Base-by-base conservation (phyloP, 129 eudicot species). In the Saussurea involucrata region DNA sequence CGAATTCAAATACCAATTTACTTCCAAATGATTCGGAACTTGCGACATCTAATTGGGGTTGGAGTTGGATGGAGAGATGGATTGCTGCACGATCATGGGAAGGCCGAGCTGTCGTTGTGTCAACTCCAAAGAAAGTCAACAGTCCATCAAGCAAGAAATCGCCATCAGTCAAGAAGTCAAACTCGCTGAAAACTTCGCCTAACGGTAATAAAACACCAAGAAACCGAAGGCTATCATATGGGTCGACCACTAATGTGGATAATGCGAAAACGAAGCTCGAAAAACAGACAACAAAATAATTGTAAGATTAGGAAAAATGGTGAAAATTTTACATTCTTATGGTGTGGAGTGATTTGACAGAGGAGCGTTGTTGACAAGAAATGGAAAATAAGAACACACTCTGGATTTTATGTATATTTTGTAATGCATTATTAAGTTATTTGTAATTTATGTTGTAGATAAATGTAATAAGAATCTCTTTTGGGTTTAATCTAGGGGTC, bases 1-100 rank as follows among this genome's bases (percentile, higher is more conserved):
- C 96, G 25, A 84, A 87, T 85, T 76, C 88, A 6, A 89, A 72
- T 75, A 82, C 87, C 13, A 81, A 83, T 63, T 69, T 78, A 60
- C 92, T 87, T 40, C 31, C 72, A 24, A 71, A 65, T 64, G 83
- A 84, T 79, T 66, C 79, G 5, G 85, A 85, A 55, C 80, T 89
- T 8, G 87, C 90, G 44, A 84, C 91, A 24, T 85, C 89, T 31
- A 85, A 90, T 63, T 95, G 99, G 99, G 99, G 97, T n/a, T 95
- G 99, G 99, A 95, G 96, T 83, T 92, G 97, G 97, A 95, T 81
- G 87, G 99, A 92, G 69, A 88, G 99, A 31, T 95, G 97, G 99
- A 83, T 95, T 46, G 96, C 95, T 79, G 96, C 97, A 81, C 89
- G 89, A 1, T 97, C 97, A 49, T 95, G 97, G 97, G 99, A 95